phyloP scores from a whole-genome alignment of 495 filamentous ascomycete genomes.

The Penicillium malachiteum region DNA sequence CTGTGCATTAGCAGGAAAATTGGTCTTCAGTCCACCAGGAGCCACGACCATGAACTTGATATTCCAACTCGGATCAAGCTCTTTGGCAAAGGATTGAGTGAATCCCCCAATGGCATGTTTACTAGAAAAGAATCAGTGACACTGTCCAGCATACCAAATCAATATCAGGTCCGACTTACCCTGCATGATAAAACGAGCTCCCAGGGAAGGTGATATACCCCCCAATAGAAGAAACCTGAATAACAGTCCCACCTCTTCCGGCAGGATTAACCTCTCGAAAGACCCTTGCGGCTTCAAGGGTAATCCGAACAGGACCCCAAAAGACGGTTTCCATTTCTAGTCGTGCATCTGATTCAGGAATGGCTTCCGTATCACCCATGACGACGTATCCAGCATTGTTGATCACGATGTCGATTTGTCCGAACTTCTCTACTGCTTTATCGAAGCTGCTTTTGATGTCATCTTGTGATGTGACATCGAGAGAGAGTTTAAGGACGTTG shows the following conservation, averaged over 20 bases:
- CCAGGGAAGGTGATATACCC: constrained; percentile 45
- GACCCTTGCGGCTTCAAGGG: constrained; percentile 42
- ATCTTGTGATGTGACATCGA: constrained; percentile 4
- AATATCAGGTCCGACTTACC: constrained; percentile 5
- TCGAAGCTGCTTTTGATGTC: constrained; percentile 27
- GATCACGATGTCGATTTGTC: constrained; percentile 28
- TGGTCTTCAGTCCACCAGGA: constrained; percentile 5
- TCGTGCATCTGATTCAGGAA: constrained; percentile 38
- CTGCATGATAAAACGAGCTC: constrained; percentile 49
- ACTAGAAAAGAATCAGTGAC: constrained; percentile 7
- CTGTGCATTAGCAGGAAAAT: background rate
- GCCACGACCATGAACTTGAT: constrained; percentile 22
- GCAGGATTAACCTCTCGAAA: constrained; percentile 36
- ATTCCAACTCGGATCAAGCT: constrained; percentile 47
- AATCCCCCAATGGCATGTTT: constrained; percentile 56
- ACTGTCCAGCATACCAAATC: background rate
- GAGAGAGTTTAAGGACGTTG: constrained; percentile 36
- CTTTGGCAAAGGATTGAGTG: constrained; percentile 50
- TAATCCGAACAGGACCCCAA: constrained; percentile 51
- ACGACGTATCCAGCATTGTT: constrained; percentile 40
- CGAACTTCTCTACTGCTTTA: constrained; percentile 30
- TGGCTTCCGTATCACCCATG: constrained; percentile 45
- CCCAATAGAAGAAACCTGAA: constrained; percentile 53
- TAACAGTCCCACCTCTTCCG: constrained; percentile 46
- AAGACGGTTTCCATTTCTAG: constrained; percentile 53